Percentiles rank a stretch among this genome's conserved stretches.
phyloP scores from a whole-genome alignment of 257 asterid species.

The Phtheirospermum japonicum region DNA sequence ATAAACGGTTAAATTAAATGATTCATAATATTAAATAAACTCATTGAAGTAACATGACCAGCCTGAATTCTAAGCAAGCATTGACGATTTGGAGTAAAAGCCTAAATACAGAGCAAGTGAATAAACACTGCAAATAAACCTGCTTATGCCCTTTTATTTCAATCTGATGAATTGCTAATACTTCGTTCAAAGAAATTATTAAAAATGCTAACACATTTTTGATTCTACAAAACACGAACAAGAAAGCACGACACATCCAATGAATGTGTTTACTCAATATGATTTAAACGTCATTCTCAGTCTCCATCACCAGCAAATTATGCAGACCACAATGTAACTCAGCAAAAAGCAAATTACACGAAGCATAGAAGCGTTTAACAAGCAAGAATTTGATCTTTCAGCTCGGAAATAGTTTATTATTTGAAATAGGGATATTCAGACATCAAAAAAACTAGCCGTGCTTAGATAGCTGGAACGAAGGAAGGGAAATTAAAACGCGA shows the following conservation, averaged over 20 bases:
- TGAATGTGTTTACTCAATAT: neutral
- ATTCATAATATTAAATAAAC: too few relatives aligned
- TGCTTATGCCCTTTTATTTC: neutral
- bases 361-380: neutral
- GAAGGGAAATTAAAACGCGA: neutral
- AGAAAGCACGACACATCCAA: neutral
- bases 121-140: too few relatives aligned
- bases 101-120: too few relatives aligned
- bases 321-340: neutral
- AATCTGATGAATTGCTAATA: neutral
- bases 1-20: too few relatives aligned
- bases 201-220: neutral
- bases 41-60: too few relatives aligned
- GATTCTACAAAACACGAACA: neutral
- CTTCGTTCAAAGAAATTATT: neutral
- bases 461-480: constrained; percentile 7
- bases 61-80: too few relatives aligned
- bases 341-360: neutral
- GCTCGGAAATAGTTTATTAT: constrained; percentile 3
- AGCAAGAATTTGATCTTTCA: constrained; percentile 12
- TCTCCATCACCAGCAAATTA: constrained; percentile 14
- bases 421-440: constrained; percentile 18
- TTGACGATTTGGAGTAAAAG: too few relatives aligned
- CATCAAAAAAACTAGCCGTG: constrained; percentile 7
- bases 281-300: neutral